Evolutionary conservation across 768 basidiomycete species (phyloP).

Genomic region (Leccinum barrowsii): DNA sequence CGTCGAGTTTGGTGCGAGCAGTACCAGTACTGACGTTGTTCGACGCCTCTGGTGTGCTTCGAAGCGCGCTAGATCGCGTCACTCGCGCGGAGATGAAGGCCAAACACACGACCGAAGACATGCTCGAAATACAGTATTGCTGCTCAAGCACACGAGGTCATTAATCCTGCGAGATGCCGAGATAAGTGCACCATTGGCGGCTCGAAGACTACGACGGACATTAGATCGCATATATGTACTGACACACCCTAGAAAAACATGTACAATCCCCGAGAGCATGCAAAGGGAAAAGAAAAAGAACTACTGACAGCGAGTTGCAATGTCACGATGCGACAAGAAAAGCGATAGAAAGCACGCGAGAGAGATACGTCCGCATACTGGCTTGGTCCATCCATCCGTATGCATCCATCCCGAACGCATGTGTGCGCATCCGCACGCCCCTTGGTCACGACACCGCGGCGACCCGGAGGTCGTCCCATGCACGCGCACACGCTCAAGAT

Average conservation of each 20-base stretch:
- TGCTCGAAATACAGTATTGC: constrained; percentile 10
- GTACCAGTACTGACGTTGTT: constrained; percentile 38
- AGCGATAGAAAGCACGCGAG: neutral
- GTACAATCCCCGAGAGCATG: constrained; percentile 4
- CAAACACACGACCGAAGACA: constrained; percentile 26
- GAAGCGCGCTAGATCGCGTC: neutral
- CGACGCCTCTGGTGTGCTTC: constrained; percentile 17
- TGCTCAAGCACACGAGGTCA: neutral
- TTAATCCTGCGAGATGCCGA: neutral
- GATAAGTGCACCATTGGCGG: neutral
- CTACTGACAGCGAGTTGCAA: constrained; percentile 1
- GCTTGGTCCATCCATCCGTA: constrained; percentile 1
- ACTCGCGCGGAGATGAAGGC: constrained; percentile 22
- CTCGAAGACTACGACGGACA: neutral
- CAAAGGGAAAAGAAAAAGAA: neutral
- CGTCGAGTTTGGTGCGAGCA: neutral
- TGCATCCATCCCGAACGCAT: neutral
- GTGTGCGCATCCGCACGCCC: neutral
- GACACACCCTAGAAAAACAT: constrained; percentile 3
- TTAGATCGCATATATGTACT: constrained; percentile 7
- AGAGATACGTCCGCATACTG: neutral
- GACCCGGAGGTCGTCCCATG: neutral
- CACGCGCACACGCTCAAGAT: neutral
- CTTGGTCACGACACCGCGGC: too few species aligned
- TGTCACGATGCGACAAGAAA: neutral